Evolutionary conservation across 1,284 basidiomycete species (phyloP).

Genomic region (Rhodotorula sp.): DNA sequence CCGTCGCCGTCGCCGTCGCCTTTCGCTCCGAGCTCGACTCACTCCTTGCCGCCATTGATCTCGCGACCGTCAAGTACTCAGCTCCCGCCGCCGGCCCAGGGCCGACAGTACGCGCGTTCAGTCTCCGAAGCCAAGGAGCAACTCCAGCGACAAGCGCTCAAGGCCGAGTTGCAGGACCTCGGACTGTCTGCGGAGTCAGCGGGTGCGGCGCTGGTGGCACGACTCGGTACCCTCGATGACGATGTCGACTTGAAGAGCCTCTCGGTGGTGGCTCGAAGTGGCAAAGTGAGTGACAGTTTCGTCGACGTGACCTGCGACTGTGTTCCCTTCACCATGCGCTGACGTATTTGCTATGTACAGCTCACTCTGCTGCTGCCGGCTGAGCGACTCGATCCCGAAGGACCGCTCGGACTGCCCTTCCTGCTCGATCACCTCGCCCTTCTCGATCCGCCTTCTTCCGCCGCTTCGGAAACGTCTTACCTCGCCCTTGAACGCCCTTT

Average conservation of each 20-base stretch:
- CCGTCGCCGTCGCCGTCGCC: conserved; percentile 15
- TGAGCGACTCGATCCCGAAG: conserved; percentile 20
- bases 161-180: conserved; percentile 38
- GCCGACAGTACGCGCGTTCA: conserved; percentile 22
- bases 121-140: conserved; percentile 35
- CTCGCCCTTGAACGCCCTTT: conserved; percentile 8
- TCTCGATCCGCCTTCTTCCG: conserved; percentile 9
- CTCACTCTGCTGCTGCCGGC: conserved; percentile 29
- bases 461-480: not conserved
- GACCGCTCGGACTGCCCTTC: conserved; percentile 16
- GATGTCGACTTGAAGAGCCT: conserved; percentile 29
- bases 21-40: conserved; percentile 16
- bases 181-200: conserved; percentile 35
- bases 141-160: conserved; percentile 38
- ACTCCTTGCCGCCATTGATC: conserved; percentile 30
- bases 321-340: too few species aligned
- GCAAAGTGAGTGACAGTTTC: conserved; percentile 29
- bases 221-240: conserved; percentile 15
- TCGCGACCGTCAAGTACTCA: conserved; percentile 35
- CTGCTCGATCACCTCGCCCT: conserved; percentile 37
- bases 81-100: conserved; percentile 18
- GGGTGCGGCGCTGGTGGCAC: conserved; percentile 35
- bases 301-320: too few species aligned
- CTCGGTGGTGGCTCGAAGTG: conserved; percentile 21
- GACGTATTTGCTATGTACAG: not conserved